Evolutionary conservation across 805 yeast genomes (phyloP).

Genomic region (Candida lessepsii): DNA sequence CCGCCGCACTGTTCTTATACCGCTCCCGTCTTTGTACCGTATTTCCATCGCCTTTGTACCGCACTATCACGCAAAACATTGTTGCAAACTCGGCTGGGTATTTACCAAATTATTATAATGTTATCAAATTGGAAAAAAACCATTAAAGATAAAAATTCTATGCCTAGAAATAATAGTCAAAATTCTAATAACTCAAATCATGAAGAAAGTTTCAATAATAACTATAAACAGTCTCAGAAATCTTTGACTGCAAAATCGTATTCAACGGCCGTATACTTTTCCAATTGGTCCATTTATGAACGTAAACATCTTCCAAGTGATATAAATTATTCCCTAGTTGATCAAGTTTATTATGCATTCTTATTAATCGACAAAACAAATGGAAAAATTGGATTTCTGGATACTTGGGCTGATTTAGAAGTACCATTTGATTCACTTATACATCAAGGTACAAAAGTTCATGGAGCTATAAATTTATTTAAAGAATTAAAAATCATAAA

Average conservation of each 20-base stretch:
- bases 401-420: constrained; percentile 64
- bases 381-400: constrained; percentile 56
- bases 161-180: not conserved
- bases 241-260: constrained; percentile 1
- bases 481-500: constrained; percentile 41
- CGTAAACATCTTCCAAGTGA: constrained; percentile 55
- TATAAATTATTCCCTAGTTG: constrained; percentile 53
- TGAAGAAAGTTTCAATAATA: not conserved
- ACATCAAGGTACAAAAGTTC: constrained; percentile 14
- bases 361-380: constrained; percentile 52
- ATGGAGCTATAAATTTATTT: constrained; percentile 54
- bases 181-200: not conserved
- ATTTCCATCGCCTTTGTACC: not conserved
- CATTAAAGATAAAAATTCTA: not conserved
- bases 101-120: not conserved
- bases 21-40: too few species aligned
- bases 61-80: too few species aligned
- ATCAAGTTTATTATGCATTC: constrained; percentile 81
- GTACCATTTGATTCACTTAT: constrained; percentile 29
- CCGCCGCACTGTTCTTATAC: too few species aligned
- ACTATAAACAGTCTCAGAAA: not conserved
- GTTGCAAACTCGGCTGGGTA: not conserved
- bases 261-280: constrained; percentile 45
- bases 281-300: constrained; percentile 46
- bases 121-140: constrained; percentile 1